These are phyloP conservation scores for Suhomyces atakaporum DNA, from an alignment of 1,139 yeast genomes.

Conservation along the genomic window DNA sequence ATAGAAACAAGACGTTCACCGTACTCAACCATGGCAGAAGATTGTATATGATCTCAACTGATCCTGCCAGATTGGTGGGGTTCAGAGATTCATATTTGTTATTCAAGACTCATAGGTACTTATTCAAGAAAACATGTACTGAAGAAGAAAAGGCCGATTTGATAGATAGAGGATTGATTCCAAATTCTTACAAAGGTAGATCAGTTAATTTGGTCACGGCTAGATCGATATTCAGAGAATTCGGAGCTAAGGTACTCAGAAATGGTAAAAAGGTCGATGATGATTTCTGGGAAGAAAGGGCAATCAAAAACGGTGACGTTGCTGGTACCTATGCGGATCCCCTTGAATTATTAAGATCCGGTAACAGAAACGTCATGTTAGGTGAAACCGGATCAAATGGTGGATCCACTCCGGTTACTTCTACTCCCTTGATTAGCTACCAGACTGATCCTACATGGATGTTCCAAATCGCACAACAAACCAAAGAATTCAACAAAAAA, in stretches of 20 bases:
- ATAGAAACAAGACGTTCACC: conserved; percentile 79
- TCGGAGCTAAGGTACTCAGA: conserved; percentile 81
- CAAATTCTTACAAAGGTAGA: conserved; percentile 89
- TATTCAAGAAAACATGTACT: conserved; percentile 73
- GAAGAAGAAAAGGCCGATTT: conserved; percentile 82
- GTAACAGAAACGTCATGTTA: conserved; percentile 14
- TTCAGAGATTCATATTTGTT: conserved; percentile 89
- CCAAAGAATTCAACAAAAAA: conserved; percentile 66
- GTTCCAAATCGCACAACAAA: conserved; percentile 77
- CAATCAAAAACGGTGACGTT: conserved; percentile 70
- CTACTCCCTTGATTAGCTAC: conserved; percentile 44
- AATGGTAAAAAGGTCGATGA: conserved; percentile 83
- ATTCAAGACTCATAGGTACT: conserved; percentile 77
- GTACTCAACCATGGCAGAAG: conserved; percentile 71
- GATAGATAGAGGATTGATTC: conserved; percentile 78
- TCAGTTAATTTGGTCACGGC: conserved; percentile 91
- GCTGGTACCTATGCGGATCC: conserved; percentile 84
- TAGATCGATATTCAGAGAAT: conserved; percentile 83
- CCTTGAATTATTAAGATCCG: conserved; percentile 43
- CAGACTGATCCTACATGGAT: conserved; percentile 82
- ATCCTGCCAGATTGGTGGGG: conserved; percentile 93
- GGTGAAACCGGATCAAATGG: conserved; percentile 17
- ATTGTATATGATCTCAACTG: conserved; percentile 88
- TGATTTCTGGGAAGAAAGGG: conserved; percentile 83
- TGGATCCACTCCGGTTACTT: conserved; percentile 36